A percentile compares a stretch with the other conserved stretches of the same genome.
Evolutionary conservation across 129 eudicot genomes (phyloP).

Genomic region (Lonicera japonica): DNA sequence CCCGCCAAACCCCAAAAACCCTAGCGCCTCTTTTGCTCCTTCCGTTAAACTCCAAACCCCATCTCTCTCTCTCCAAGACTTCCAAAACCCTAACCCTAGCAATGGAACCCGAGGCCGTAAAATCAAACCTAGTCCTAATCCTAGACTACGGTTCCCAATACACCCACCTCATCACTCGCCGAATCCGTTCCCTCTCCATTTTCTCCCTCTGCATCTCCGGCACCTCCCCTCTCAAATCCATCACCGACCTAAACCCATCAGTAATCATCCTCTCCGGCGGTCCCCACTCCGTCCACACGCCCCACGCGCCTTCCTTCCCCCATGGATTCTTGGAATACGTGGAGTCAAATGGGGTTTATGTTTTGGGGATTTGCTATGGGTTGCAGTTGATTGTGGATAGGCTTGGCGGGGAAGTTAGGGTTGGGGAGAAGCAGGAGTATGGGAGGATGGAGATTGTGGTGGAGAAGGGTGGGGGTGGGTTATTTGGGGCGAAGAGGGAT

Average conservation of each 20-base stretch:
- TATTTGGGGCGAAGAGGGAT: constrained; percentile 41
- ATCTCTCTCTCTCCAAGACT: not conserved
- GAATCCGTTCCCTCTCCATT: constrained; percentile 64
- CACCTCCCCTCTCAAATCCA: constrained; percentile 63
- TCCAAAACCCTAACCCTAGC: not conserved
- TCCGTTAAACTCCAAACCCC: too few relatives aligned
- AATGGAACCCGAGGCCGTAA: constrained; percentile 54
- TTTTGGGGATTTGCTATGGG: constrained; percentile 84
- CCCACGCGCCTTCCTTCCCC: constrained; percentile 61
- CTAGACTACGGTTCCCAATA: constrained; percentile 89
- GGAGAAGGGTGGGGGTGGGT: constrained; percentile 41
- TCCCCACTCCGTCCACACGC: constrained; percentile 72
- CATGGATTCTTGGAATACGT: constrained; percentile 73
- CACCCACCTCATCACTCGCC: constrained; percentile 88
- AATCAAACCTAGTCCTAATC: constrained; percentile 61
- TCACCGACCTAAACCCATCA: constrained; percentile 56
- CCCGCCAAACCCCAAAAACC: constrained; percentile 1
- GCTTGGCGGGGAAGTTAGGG: constrained; percentile 71
- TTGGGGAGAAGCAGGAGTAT: constrained; percentile 88
- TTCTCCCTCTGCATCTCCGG: constrained; percentile 82
- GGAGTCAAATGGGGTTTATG: constrained; percentile 40
- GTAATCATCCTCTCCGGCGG: constrained; percentile 91
- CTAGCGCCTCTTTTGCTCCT: too few relatives aligned
- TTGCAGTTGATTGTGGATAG: constrained; percentile 76
- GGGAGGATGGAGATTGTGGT: constrained; percentile 88